Percentiles rank a stretch among this genome's conserved stretches.
Conservation (phyloP, 768 basidiomycete species). For the Boletus bicolor region DNA sequence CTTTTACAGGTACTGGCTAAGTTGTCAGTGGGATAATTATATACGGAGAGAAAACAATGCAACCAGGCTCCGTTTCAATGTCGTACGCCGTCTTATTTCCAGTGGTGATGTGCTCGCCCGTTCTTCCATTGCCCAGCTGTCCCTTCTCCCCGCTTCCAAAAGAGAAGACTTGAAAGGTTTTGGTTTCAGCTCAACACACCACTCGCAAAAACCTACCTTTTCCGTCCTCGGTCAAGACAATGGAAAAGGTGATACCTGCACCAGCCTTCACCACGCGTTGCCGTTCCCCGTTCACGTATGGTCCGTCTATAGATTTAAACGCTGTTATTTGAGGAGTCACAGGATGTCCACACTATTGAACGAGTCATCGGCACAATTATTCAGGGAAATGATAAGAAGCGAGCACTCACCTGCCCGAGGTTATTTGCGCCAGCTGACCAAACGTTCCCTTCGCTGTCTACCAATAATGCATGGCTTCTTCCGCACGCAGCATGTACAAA, state of each 20-base stretch:
- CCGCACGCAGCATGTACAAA: conserved; percentile 86
- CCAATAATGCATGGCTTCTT: conserved; percentile 75
- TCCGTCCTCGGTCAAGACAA: conserved; percentile 80
- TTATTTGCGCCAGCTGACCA: conserved; percentile 86
- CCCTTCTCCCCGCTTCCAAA: conserved; percentile 93
- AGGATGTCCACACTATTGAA: conserved; percentile 65
- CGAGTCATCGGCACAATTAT: not conserved
- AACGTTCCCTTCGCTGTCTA: conserved; percentile 75
- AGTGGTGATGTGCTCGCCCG: conserved; percentile 86
- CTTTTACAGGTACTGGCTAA: conserved; percentile 64
- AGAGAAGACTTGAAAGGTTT: conserved; percentile 59
- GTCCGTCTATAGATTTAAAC: conserved; percentile 63
- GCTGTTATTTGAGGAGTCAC: conserved; percentile 58
- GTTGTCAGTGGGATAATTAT: conserved; percentile 4
- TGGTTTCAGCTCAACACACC: not conserved
- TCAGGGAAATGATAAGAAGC: not conserved
- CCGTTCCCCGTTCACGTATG: conserved; percentile 53
- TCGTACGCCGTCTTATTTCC: conserved; percentile 85
- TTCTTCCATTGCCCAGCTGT: conserved; percentile 88
- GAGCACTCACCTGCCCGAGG: conserved; percentile 65
- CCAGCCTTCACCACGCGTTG: conserved; percentile 70
- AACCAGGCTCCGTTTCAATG: conserved; percentile 68
- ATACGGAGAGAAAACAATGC: conserved; percentile 19
- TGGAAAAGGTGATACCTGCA: conserved; percentile 81
- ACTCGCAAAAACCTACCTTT: conserved; percentile 48